These are phyloP conservation scores for Podaxis sp. DNA, from an alignment of 768 basidiomycete species.

Conservation along the genomic window DNA sequence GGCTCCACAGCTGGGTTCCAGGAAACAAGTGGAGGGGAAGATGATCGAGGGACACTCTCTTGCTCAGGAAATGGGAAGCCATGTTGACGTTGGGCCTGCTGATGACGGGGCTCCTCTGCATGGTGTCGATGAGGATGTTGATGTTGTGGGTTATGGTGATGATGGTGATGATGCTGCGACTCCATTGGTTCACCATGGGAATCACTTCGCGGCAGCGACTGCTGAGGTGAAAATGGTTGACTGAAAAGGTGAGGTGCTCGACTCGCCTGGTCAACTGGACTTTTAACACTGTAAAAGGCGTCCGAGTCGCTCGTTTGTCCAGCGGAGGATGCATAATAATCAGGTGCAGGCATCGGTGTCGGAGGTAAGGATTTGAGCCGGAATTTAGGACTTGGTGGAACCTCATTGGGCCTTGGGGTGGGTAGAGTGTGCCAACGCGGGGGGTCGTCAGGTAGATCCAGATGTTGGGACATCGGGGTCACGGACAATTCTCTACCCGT, in stretches of 20 bases:
- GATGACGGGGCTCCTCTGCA: slow-evolving; percentile 9
- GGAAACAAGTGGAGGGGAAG: slow-evolving; percentile 63
- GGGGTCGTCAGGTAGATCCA: slow-evolving; percentile 30
- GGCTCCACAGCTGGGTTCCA: slow-evolving; percentile 85
- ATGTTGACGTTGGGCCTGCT: slow-evolving; percentile 23
- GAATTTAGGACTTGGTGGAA: slow-evolving; percentile 62
- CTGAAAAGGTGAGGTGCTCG: slow-evolving; percentile 18
- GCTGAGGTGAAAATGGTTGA: slow-evolving; percentile 14
- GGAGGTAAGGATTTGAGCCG: slow-evolving; percentile 49
- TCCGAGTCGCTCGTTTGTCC: slow-evolving; percentile 16
- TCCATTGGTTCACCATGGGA: neutral
- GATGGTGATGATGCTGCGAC: slow-evolving; percentile 4
- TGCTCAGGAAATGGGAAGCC: slow-evolving; percentile 23
- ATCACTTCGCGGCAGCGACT: neutral
- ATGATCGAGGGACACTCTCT: slow-evolving; percentile 31
- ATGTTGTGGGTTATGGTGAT: slow-evolving; percentile 6
- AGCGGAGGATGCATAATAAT: slow-evolving; percentile 15
- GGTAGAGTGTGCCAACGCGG: slow-evolving; percentile 51
- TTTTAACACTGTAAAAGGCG: neutral
- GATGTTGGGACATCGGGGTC: slow-evolving; percentile 38
- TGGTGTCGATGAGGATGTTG: slow-evolving; percentile 22
- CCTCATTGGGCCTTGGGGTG: slow-evolving; percentile 60
- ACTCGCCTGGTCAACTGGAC: neutral
- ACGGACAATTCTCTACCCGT: slow-evolving; percentile 27
- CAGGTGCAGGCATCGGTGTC: slow-evolving; percentile 33